Evolutionary conservation across 495 filamentous ascomycete species (phyloP).

Genomic region (Neohortaea acidophila): DNA sequence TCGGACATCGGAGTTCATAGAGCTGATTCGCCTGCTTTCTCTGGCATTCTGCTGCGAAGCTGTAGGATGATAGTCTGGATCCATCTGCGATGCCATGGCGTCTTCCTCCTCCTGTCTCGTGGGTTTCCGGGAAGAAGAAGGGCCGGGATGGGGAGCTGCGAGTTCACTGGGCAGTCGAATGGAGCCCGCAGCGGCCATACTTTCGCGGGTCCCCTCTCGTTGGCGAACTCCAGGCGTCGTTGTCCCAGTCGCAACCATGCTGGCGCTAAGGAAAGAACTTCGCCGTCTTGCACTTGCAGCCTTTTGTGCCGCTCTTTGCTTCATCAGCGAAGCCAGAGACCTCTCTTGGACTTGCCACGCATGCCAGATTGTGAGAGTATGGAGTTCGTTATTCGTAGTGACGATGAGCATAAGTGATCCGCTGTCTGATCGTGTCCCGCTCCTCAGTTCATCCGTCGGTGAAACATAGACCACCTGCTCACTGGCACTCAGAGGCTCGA

Average conservation of each 20-base stretch:
- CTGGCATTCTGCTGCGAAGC: constrained; percentile 48
- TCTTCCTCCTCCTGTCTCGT: constrained; percentile 30
- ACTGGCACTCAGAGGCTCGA: constrained; percentile 43
- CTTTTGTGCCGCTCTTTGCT: constrained; percentile 34
- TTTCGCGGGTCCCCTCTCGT: constrained; percentile 36
- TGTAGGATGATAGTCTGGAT: constrained; percentile 50
- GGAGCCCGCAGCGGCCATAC: constrained; percentile 34
- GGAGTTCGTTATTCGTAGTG: constrained; percentile 59
- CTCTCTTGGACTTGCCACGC: constrained; percentile 50
- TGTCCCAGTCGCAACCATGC: constrained; percentile 55
- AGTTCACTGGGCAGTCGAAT: constrained; percentile 8
- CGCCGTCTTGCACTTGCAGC: constrained; percentile 52
- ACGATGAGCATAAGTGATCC: constrained; percentile 58
- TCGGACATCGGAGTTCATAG: constrained; percentile 73
- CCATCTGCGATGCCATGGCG: constrained; percentile 56
- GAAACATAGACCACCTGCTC: constrained; percentile 78
- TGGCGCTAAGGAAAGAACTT: constrained; percentile 65
- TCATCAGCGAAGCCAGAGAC: constrained; percentile 35
- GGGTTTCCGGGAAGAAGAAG: constrained; percentile 6
- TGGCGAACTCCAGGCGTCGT: constrained; percentile 54
- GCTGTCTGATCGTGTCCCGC: constrained; percentile 12
- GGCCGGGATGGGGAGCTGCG: background rate
- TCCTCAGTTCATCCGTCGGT: constrained; percentile 36
- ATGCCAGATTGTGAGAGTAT: constrained; percentile 65
- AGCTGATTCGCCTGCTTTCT: constrained; percentile 79